These are phyloP conservation scores for Citrus reticulata DNA, from an alignment of 345 rosid species.

Conservation along the genomic window DNA sequence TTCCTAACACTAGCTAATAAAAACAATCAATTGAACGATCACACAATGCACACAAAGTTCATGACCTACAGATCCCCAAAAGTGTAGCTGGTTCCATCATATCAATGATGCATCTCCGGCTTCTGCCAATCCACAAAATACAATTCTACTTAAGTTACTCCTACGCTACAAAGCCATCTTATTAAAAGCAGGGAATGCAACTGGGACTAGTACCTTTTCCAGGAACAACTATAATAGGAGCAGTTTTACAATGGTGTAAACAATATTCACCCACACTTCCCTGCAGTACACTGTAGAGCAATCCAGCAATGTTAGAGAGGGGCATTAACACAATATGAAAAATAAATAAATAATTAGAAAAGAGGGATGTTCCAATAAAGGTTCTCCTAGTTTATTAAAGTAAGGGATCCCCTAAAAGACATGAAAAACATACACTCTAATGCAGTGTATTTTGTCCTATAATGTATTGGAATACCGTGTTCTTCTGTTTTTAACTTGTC, in stretches of 20 bases:
- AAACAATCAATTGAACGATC: neutral
- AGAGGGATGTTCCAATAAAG: neutral
- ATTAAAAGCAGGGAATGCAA: neutral
- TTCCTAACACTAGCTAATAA: neutral
- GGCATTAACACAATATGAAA: neutral
- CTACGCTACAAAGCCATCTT: neutral
- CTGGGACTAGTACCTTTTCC: conserved; percentile 55
- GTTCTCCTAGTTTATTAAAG: no score
- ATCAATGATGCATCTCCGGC: conserved; percentile 47
- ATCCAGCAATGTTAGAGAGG: neutral
- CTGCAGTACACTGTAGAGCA: conserved; percentile 53
- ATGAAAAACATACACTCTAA: no score
- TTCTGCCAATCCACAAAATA: conserved; percentile 22
- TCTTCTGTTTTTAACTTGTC: no score
- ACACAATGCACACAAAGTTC: neutral
- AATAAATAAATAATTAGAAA: neutral
- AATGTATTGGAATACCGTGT: no score
- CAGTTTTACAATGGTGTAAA: conserved; percentile 78
- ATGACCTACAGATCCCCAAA: neutral
- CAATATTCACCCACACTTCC: conserved; percentile 83
- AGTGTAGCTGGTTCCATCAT: neutral
- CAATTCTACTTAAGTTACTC: neutral
- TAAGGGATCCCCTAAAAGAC: no score
- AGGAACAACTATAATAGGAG: conserved; percentile 76
- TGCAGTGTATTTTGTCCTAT: no score